Base-by-base conservation (phyloP, 2,329 filamentous ascomycete species). In the Colletotrichum siamense region DNA sequence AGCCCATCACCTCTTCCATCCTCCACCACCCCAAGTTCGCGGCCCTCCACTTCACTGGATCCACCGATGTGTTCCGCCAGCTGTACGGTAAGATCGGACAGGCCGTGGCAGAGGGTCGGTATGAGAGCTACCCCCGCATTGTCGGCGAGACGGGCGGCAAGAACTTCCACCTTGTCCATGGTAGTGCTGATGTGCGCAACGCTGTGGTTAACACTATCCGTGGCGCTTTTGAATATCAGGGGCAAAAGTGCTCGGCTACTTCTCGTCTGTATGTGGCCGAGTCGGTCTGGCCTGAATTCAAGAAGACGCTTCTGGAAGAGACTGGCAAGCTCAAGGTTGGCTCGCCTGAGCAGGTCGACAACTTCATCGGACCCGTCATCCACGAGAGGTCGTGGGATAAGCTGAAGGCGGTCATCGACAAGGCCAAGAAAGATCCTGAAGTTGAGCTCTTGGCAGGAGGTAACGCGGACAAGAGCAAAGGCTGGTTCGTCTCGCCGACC, bases 31-130 rank as follows among this genome's bases (percentile, higher is more conserved):
- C 88, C 79, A 90, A 98, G 75, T 97, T 99, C 81, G 94, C 96
- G 9, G 94, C 95, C n/a, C 92, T 99, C 22, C 96, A 98, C 88
- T 99, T 96, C 89, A 99, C 96, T 1, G 96, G 96, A 77, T 97
- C 94, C 87, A 98, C 96, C 0, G 92, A 93, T 64, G 95, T 99
- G 32, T 98, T 98, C 92, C 94, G 95, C 77, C 92, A 92, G 82
- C 89, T 99, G 13, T 98, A 97, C 84, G 95, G 95, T 22, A 92
- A 95, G 84, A 98, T 98, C 81, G 95, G 95, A 16, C 89, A 91
- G 78, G 95, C 94, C 57, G 93, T 98, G n/a, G 94, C 95, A 5
- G 92, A 96, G 82, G 95, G 94, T 78, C 94, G 92, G 75, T 99
- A 98, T 87, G 89, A 90, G 78, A 92, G 94, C 80, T 98, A 98